Evolutionary conservation across 192 early-diverging fungal species (phyloP).

Genomic region (Lunasporangiospora selenospora): DNA sequence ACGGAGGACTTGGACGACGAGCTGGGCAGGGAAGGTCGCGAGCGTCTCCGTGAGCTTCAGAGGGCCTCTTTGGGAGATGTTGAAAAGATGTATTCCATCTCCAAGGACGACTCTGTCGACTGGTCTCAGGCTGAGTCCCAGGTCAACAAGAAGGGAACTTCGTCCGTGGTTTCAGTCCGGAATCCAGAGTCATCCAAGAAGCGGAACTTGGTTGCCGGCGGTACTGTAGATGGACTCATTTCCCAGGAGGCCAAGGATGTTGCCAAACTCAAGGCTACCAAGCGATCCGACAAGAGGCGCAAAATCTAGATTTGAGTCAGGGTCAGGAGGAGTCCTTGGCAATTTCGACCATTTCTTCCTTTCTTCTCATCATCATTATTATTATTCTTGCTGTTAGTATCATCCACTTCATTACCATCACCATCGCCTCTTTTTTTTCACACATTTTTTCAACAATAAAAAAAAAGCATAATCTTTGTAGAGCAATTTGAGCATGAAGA

Average conservation of each 20-base stretch:
- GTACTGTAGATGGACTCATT: slow-evolving; percentile 56
- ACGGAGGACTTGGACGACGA: slow-evolving; percentile 82
- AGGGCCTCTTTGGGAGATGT: slow-evolving; percentile 26
- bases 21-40: slow-evolving; percentile 81
- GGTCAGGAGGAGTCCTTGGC: no score
- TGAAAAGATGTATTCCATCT: slow-evolving; percentile 29
- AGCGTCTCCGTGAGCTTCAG: slow-evolving; percentile 69
- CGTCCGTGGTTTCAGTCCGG: slow-evolving; percentile 77
- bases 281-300: no score
- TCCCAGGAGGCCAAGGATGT: slow-evolving; percentile 54
- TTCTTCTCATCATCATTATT: no score
- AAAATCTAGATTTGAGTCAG: no score
- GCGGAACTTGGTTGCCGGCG: slow-evolving; percentile 44
- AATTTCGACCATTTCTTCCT: no score
- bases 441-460: no score
- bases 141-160: slow-evolving; percentile 63
- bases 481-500: no score
- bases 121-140: slow-evolving; percentile 75
- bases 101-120: slow-evolving; percentile 59
- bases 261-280: slow-evolving; percentile 30
- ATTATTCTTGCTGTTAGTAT: no score
- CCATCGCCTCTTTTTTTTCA: no score
- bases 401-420: no score
- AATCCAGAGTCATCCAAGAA: slow-evolving; percentile 70
- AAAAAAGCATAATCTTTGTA: no score